phyloP scores from a whole-genome alignment of 306 rosid species.

The Acacia acuminata region DNA sequence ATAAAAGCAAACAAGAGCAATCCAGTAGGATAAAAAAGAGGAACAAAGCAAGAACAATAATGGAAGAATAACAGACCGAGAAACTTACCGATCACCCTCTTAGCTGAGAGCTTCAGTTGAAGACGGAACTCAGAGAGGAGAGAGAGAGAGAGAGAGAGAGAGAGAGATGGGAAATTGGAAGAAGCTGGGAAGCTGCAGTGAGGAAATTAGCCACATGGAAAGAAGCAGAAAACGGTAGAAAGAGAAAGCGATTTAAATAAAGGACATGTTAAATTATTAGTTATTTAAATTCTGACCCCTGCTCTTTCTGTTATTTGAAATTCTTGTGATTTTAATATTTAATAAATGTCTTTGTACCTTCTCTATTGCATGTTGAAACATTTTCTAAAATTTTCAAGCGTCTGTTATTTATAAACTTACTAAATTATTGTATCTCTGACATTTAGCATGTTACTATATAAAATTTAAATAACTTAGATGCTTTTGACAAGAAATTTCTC shows the following conservation, averaged over 20 bases:
- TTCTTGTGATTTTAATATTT: background rate
- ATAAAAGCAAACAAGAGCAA: background rate
- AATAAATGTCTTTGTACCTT: background rate
- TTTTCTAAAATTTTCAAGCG: background rate
- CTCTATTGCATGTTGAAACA: background rate
- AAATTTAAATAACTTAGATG: background rate
- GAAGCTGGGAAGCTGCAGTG: constrained; percentile 45
- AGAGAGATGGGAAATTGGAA: constrained; percentile 20
- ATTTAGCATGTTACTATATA: background rate
- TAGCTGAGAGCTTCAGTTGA: constrained; percentile 33
- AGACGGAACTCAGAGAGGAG: constrained; percentile 33
- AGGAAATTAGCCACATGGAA: constrained; percentile 58
- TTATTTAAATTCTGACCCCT: constrained; percentile 22
- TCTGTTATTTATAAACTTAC: background rate
- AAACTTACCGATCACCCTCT: constrained; percentile 56
- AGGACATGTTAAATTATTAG: constrained; percentile 25
- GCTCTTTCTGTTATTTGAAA: background rate
- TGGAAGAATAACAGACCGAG: background rate
- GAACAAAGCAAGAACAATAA: background rate
- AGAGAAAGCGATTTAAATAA: constrained; percentile 58
- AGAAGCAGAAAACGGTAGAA: constrained; percentile 35
- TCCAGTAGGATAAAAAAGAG: constrained; percentile 1
- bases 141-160: constrained; percentile 29
- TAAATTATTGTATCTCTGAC: background rate
- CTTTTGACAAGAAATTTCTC: background rate